Percentiles rank a stretch among this genome's conserved stretches.
Evolutionary conservation across 495 filamentous ascomycete species (phyloP).

Genomic region (Aspergillus hancockii): DNA sequence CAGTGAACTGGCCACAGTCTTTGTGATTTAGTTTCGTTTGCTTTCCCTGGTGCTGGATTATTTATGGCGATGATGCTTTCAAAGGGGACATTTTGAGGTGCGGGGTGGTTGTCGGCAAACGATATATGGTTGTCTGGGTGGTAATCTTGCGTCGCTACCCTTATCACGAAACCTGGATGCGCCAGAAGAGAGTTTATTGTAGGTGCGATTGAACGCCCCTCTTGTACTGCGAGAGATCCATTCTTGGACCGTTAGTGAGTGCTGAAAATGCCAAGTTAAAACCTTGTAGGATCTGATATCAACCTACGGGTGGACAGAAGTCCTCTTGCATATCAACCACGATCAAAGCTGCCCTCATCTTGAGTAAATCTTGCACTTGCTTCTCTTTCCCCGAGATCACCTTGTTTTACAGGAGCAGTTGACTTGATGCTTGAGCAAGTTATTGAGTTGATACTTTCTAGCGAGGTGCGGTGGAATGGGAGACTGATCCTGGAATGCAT

Average conservation of each 20-base stretch:
- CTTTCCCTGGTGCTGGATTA: constrained; percentile 63
- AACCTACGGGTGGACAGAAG: constrained; percentile 82
- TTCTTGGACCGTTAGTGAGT: constrained; percentile 40
- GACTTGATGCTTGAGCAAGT: background rate
- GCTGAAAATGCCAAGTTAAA: background rate
- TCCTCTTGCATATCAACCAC: constrained; percentile 94
- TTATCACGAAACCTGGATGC: constrained; percentile 65
- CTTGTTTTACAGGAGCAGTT: background rate
- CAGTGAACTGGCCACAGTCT: constrained; percentile 91
- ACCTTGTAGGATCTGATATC: constrained; percentile 3
- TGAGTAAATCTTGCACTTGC: constrained; percentile 5
- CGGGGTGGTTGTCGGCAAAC: constrained; percentile 77
- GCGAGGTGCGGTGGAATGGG: background rate
- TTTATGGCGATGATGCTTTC: constrained; percentile 58
- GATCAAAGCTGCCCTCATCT: constrained; percentile 59
- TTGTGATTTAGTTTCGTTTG: constrained; percentile 62
- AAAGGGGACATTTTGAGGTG: constrained; percentile 67
- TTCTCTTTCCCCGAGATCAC: background rate
- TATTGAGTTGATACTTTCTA: background rate
- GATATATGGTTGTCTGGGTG: constrained; percentile 86
- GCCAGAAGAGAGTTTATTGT: constrained; percentile 74
- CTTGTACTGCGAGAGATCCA: constrained; percentile 76
- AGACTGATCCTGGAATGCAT: no score
- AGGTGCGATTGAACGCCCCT: constrained; percentile 67
- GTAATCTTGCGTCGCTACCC: constrained; percentile 86